Evolutionary conservation across 1,284 basidiomycete species (phyloP).

Genomic region (Pseudozyma sp.): DNA sequence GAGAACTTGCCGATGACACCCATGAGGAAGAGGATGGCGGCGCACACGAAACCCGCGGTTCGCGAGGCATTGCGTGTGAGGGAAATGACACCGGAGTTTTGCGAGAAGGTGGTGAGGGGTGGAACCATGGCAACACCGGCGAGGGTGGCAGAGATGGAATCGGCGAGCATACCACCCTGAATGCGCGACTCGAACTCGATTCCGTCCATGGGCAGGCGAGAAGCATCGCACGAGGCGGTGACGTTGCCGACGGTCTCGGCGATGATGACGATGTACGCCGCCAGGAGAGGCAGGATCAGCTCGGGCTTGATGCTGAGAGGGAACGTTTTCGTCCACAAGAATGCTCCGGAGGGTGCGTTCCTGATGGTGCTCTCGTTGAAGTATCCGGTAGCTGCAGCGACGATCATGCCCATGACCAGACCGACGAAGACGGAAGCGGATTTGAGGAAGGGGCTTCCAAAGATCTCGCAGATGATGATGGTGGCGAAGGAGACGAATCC

Average conservation of each 20-base stretch:
- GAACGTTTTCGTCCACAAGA: conserved; percentile 39
- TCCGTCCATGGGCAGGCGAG: conserved; percentile 38
- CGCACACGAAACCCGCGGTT: conserved; percentile 34
- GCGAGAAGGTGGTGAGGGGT: conserved; percentile 38
- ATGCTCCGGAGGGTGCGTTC: conserved; percentile 26
- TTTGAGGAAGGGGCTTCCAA: conserved; percentile 50
- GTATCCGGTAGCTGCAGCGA: conserved; percentile 46
- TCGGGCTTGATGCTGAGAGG: conserved; percentile 30
- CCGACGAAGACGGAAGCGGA: conserved; percentile 44
- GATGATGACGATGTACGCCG: conserved; percentile 29
- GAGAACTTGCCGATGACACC: conserved; percentile 42
- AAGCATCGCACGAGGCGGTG: conserved; percentile 39
- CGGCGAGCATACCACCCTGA: conserved; percentile 46
- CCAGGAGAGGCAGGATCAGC: conserved; percentile 33
- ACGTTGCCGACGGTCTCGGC: conserved; percentile 44
- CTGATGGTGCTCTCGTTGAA: conserved; percentile 29
- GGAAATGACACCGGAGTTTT: conserved; percentile 44
- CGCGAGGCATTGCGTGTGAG: conserved; percentile 39
- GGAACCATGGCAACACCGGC: conserved; percentile 35
- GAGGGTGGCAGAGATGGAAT: conserved; percentile 36
- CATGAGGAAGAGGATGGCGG: conserved; percentile 40
- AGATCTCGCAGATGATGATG: conserved; percentile 46
- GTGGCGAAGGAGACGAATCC: conserved; percentile 40
- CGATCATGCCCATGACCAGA: conserved; percentile 47
- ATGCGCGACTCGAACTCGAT: conserved; percentile 36